Evolutionary conservation across 306 rosid species (phyloP).

Genomic region (Datisca glomerata): DNA sequence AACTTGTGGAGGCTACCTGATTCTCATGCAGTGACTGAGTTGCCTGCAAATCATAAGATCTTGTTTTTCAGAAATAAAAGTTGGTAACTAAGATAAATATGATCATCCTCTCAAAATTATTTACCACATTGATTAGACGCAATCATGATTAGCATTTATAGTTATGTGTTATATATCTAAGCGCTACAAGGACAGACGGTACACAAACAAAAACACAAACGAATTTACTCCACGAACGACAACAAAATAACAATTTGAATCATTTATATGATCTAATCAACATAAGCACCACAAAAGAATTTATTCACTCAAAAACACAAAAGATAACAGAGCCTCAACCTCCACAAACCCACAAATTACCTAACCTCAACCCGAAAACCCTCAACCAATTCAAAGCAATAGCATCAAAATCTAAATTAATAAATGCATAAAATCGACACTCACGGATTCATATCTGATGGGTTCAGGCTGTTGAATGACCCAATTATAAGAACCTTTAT

Average conservation of each 20-base stretch:
- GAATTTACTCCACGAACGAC: too few species aligned
- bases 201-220: too few species aligned
- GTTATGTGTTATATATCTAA: too few species aligned
- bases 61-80: too few species aligned
- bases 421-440: constrained; percentile 1
- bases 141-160: too few species aligned
- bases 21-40: constrained; percentile 23
- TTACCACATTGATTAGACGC: too few species aligned
- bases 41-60: constrained; percentile 45
- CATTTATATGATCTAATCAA: too few species aligned
- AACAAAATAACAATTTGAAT: too few species aligned
- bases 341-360: constrained; percentile 1
- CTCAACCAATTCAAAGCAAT: background rate
- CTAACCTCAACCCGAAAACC: background rate
- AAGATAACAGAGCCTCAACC: constrained; percentile 1
- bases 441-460: constrained; percentile 17
- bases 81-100: too few species aligned
- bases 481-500: constrained; percentile 16
- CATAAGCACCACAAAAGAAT: too few species aligned
- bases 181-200: too few species aligned
- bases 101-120: too few species aligned
- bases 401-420: background rate
- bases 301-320: background rate
- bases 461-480: constrained; percentile 17
- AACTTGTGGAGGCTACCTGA: constrained; percentile 21